These are phyloP conservation scores for Trichoderma asperellum DNA, from an alignment of 2,329 filamentous ascomycete genomes.

Conservation along the genomic window DNA sequence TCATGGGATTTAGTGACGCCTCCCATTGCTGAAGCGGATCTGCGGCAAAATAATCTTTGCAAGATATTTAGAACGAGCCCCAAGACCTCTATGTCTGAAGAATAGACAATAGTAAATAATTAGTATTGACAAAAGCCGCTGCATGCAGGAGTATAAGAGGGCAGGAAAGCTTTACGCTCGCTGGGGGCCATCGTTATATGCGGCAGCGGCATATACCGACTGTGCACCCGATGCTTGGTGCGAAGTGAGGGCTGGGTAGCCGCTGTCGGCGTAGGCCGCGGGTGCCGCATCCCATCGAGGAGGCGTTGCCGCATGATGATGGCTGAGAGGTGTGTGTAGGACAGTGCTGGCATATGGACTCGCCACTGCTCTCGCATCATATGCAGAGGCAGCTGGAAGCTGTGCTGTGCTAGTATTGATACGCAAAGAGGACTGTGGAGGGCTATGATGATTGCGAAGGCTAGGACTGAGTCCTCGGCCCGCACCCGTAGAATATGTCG, in stretches of 20 bases:
- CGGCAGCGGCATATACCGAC: slow-evolving; percentile 48
- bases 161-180: slow-evolving; percentile 43
- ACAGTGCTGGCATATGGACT: slow-evolving; percentile 47
- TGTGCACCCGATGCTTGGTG: slow-evolving; percentile 41
- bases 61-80: background rate
- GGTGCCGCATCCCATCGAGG: slow-evolving; percentile 49
- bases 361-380: slow-evolving; percentile 44
- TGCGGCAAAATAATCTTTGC: background rate
- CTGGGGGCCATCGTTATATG: slow-evolving; percentile 47
- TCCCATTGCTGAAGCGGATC: background rate
- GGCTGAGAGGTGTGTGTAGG: slow-evolving; percentile 46
- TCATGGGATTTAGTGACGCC: slow-evolving; percentile 27
- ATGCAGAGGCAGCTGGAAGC: slow-evolving; percentile 47
- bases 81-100: background rate
- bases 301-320: slow-evolving; percentile 45
- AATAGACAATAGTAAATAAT: background rate
- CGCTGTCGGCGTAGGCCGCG: slow-evolving; percentile 45
- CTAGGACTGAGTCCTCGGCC: slow-evolving; percentile 50
- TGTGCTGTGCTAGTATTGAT: slow-evolving; percentile 43
- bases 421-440: slow-evolving; percentile 44
- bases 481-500: slow-evolving; percentile 41
- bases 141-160: background rate
- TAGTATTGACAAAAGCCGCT: background rate
- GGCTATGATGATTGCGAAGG: slow-evolving; percentile 42
- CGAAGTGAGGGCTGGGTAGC: slow-evolving; percentile 45